These are phyloP conservation scores for Entelexis sorbosivorans DNA, from an alignment of 1,139 yeast genomes.

Conservation along the genomic window DNA sequence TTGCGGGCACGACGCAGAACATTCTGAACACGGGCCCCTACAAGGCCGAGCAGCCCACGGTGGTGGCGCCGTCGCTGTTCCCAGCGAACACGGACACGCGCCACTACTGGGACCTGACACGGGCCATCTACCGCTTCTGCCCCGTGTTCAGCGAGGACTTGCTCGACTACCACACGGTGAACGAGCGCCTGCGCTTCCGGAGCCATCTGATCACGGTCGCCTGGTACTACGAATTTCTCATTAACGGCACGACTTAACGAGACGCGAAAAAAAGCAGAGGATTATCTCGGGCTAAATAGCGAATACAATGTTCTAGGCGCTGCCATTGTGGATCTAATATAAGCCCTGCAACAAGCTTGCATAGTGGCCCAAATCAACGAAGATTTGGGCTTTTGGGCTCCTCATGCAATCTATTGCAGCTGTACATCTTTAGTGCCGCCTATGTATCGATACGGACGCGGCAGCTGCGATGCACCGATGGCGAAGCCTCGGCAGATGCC, in stretches of 20 bases:
- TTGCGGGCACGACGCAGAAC: conserved; percentile 49
- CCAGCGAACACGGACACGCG: conserved; percentile 80
- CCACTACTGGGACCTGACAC: conserved; percentile 64
- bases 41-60: conserved; percentile 5
- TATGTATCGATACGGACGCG: too few species aligned
- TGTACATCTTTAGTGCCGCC: too few species aligned
- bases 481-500: too few species aligned
- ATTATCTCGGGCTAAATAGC: too few species aligned
- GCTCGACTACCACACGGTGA: conserved; percentile 43
- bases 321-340: too few species aligned
- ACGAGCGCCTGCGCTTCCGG: conserved; percentile 45
- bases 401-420: too few species aligned
- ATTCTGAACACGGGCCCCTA: conserved; percentile 30
- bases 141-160: conserved; percentile 29
- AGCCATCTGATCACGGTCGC: conserved; percentile 49
- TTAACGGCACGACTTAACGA: conserved; percentile 15
- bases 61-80: conserved; percentile 56
- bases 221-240: conserved; percentile 45
- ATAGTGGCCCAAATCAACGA: too few species aligned
- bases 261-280: background rate
- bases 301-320: too few species aligned
- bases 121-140: conserved; percentile 57
- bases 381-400: too few species aligned
- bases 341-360: too few species aligned
- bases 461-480: too few species aligned